phyloP scores from a whole-genome alignment of 2,329 filamentous ascomycete species.

The Aspergillus uvarum region DNA sequence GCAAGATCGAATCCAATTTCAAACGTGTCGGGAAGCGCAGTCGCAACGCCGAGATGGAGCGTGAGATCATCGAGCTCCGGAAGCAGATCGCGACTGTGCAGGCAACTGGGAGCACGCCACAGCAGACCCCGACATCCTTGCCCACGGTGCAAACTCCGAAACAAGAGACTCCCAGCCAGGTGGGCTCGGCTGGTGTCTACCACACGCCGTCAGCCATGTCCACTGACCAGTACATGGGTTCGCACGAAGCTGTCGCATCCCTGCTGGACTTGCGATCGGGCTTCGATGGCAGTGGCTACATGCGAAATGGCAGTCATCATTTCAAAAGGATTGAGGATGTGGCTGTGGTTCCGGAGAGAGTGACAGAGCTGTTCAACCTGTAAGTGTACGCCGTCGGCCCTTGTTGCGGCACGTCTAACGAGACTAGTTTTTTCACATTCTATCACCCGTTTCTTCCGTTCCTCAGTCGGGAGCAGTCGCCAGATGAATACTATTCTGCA shows the following conservation, averaged over 20 bases:
- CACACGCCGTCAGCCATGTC: constrained; percentile 39
- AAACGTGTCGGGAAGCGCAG: constrained; percentile 67
- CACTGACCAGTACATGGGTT: constrained; percentile 46
- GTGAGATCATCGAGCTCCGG: constrained; percentile 54
- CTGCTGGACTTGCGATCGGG: constrained; percentile 52
- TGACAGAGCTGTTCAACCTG: constrained; percentile 48
- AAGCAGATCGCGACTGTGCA: constrained; percentile 46
- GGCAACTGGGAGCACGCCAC: constrained; percentile 25
- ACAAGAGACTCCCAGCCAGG: constrained; percentile 38
- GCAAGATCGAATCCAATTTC: constrained; percentile 68
- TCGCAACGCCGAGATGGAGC: constrained; percentile 64
- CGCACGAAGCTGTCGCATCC: constrained; percentile 52
- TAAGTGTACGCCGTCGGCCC: constrained; percentile 25
- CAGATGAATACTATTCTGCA: constrained; percentile 58
- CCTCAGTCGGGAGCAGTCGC: constrained; percentile 54
- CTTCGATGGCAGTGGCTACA: constrained; percentile 42
- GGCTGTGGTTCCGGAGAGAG: constrained; percentile 44
- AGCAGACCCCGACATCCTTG: constrained; percentile 22
- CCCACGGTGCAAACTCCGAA: constrained; percentile 34
- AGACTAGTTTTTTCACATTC: constrained; percentile 60
- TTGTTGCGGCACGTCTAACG: constrained; percentile 15
- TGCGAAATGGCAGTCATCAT: constrained; percentile 52
- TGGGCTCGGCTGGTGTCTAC: constrained; percentile 35
- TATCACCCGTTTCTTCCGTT: constrained; percentile 67
- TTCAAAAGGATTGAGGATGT: constrained; percentile 55